Evolutionary conservation across 1,284 basidiomycete genomes (phyloP).

Genomic region (Coriolopsis trogii): DNA sequence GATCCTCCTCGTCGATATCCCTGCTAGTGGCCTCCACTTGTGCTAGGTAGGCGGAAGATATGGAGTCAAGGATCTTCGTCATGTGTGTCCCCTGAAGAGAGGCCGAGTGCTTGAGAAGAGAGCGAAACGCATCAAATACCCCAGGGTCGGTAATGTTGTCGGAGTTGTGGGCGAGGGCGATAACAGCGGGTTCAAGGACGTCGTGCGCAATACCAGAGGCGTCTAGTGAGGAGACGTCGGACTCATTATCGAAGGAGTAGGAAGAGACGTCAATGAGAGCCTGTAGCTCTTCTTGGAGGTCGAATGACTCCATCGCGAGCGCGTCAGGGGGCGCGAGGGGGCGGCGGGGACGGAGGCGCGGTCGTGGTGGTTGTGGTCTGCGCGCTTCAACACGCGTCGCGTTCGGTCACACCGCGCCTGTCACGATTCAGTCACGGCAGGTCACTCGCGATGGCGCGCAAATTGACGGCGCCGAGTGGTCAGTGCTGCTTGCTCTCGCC

Average conservation of each 20-base stretch:
- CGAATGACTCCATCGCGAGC: slow-evolving; percentile 52
- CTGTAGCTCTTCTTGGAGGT: slow-evolving; percentile 77
- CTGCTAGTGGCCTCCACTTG: slow-evolving; percentile 70
- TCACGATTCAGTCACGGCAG: slow-evolving; percentile 10
- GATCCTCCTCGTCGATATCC: slow-evolving; percentile 73
- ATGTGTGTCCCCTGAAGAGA: slow-evolving; percentile 61
- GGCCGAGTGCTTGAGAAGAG: slow-evolving; percentile 72
- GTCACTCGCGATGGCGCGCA: not conserved
- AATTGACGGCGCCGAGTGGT: slow-evolving; percentile 3
- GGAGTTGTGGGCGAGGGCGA: slow-evolving; percentile 71
- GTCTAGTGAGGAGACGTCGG: slow-evolving; percentile 57
- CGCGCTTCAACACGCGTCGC: not conserved
- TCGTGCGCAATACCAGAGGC: slow-evolving; percentile 42
- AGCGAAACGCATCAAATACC: slow-evolving; percentile 80
- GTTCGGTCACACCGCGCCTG: slow-evolving; percentile 23
- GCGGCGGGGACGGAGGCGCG: not conserved
- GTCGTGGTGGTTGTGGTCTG: not conserved
- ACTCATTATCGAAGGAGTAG: slow-evolving; percentile 67
- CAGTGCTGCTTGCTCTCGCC: not conserved
- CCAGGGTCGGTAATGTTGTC: slow-evolving; percentile 66
- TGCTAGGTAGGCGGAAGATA: slow-evolving; percentile 69
- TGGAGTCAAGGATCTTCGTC: slow-evolving; percentile 79
- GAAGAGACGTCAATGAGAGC: slow-evolving; percentile 57
- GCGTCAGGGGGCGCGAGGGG: not conserved
- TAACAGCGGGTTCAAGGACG: slow-evolving; percentile 72